These are phyloP conservation scores for Rhynchosporium secalis DNA, from an alignment of 2,329 filamentous ascomycete genomes.

Conservation along the genomic window DNA sequence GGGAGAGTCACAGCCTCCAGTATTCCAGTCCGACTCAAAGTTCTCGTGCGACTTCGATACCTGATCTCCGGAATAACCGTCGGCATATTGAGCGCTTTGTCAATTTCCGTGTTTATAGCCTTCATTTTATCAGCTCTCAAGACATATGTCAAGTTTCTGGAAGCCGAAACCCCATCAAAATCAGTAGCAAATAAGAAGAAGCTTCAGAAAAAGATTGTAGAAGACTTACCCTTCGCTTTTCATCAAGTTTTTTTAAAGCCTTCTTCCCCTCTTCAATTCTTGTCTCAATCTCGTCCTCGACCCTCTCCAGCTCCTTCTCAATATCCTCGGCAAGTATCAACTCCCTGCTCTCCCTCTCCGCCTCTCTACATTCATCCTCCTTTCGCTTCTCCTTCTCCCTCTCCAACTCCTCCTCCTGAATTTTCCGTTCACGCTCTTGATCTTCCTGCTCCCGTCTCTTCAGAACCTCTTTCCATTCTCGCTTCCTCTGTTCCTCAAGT, in stretches of 20 bases:
- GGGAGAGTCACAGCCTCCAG: neutral
- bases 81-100: slow-evolving; percentile 31
- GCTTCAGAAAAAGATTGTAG: neutral
- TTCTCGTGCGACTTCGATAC: slow-evolving; percentile 31
- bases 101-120: slow-evolving; percentile 36
- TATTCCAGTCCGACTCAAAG: slow-evolving; percentile 10
- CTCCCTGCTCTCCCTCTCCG: slow-evolving; percentile 27
- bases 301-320: slow-evolving; percentile 32
- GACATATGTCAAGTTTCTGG: neutral
- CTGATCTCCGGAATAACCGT: slow-evolving; percentile 32
- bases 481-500: slow-evolving; percentile 20
- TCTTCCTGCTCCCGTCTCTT: slow-evolving; percentile 25
- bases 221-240: slow-evolving; percentile 30
- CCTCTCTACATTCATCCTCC: slow-evolving; percentile 28
- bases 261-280: slow-evolving; percentile 32
- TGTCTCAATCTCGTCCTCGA: slow-evolving; percentile 36
- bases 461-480: slow-evolving; percentile 29
- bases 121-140: slow-evolving; percentile 14
- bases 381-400: slow-evolving; percentile 21
- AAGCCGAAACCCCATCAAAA: neutral
- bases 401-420: slow-evolving; percentile 25
- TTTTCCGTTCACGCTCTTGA: slow-evolving; percentile 21
- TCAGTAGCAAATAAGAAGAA: neutral
- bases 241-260: slow-evolving; percentile 31
- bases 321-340: slow-evolving; percentile 26